Base-by-base conservation (phyloP, 2,329 filamentous ascomycete genomes). In the Fusarium sp. region DNA sequence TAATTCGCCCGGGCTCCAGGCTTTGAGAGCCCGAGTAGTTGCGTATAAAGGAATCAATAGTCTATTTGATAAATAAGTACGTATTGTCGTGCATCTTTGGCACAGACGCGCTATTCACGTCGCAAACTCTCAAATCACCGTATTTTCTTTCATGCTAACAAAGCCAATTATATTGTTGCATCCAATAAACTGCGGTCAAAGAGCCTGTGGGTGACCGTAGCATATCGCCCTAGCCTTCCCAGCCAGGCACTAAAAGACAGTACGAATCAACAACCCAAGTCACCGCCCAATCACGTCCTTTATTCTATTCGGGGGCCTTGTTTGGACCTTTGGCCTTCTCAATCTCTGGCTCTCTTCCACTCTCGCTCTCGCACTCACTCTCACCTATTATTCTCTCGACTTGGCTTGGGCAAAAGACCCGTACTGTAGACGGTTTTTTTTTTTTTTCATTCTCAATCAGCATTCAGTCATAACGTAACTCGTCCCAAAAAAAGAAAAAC, bases 211-310 rank as follows among this genome's bases (percentile, higher is more conserved):
- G 44, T 40, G 12, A 38, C 62, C 62, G 62, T 61, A 62, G 11
- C 24, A n/a, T 43, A 47, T 54, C 36, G 42, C 53, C 53, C 34
- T 51, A 51, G 44, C 31, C 36, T 40, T 49, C 50, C 54, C 42
- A 38, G 39, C 31, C 43, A 22, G 28, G 48, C 12, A 11, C 61
- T 55, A 58, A 65, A 58, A 61, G 43, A 65, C 59, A 66, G 62
- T 55, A 64, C 45, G 62, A 63, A 58, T 32, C 35, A 40, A 44
- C n/a, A 11, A 38, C 19, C 19, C 19, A 19, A 19, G 9, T 28
- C n/a, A 41, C 32, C 32, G 28, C 53, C 64, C 79, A 70, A 70
- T 70, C 53, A 65, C 38, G 25, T 25, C 32, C 6, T 22, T 28
- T 26, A 15, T 41, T 46, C 3, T 34, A 42, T 31, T 41, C 60